Evolutionary conservation across 1,284 basidiomycete genomes (phyloP).

Genomic region (Melampsora larici-populina): DNA sequence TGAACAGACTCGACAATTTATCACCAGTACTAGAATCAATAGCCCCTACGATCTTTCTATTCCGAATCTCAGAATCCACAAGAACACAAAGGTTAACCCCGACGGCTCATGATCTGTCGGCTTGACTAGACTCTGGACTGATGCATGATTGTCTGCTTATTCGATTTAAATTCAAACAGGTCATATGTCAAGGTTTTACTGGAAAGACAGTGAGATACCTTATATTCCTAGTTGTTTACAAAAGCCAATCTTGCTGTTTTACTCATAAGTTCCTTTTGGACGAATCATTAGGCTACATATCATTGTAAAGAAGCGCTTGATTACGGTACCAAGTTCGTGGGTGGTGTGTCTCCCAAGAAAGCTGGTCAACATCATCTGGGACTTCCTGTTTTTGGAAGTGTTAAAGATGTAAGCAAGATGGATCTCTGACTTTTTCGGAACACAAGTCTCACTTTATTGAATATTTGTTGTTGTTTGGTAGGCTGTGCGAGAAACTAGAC

Average conservation of each 20-base stretch:
- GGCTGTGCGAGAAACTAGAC: constrained; percentile 77
- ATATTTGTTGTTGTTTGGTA: constrained; percentile 52
- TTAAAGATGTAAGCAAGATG: constrained; percentile 68
- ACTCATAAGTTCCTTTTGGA: neutral
- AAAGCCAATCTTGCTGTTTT: neutral
- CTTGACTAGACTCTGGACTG: neutral
- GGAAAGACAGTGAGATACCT: constrained; percentile 18
- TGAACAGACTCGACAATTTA: constrained; percentile 70
- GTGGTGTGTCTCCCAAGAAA: constrained; percentile 96
- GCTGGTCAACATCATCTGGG: constrained; percentile 93
- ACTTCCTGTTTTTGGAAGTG: constrained; percentile 87
- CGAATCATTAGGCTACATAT: constrained; percentile 76
- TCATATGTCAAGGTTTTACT: constrained; percentile 54
- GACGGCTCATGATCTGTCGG: constrained; percentile 71
- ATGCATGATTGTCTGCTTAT: neutral
- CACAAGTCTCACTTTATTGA: constrained; percentile 44
- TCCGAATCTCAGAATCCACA: constrained; percentile 59
- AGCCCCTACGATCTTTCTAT: constrained; percentile 88
- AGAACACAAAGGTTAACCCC: constrained; percentile 89
- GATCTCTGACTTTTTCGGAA: neutral
- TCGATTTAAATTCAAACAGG: constrained; percentile 6
- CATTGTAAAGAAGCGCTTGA: constrained; percentile 90
- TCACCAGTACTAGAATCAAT: constrained; percentile 72
- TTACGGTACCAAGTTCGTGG: constrained; percentile 95
- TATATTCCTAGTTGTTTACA: neutral